Evolutionary conservation across 305 asterid genomes (phyloP).

Genomic region (Solanum chacoense): DNA sequence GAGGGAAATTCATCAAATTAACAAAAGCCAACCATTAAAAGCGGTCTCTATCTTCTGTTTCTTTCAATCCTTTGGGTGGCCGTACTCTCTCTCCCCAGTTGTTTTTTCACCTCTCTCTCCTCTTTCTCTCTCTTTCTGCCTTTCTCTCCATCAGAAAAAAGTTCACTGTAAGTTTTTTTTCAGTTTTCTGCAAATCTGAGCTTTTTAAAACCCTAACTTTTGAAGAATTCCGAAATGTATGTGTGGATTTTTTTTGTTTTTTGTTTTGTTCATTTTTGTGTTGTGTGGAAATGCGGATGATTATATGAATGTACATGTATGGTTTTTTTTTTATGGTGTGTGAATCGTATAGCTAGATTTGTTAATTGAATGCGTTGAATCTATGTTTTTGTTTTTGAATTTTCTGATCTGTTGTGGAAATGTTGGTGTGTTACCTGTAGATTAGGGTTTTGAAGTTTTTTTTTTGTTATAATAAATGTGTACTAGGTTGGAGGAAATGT

Average conservation of each 20-base stretch:
- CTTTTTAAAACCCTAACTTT: neutral
- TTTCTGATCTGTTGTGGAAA: neutral
- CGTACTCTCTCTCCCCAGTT: neutral
- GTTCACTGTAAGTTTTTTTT: neutral
- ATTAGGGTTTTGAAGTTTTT: neutral
- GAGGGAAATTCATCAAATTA: neutral
- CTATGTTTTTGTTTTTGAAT: neutral
- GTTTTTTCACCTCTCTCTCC: neutral
- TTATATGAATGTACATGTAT: neutral
- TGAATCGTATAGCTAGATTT: neutral
- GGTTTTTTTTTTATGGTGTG: neutral
- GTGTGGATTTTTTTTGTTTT: neutral
- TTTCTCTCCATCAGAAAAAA: neutral
- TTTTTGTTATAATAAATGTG: neutral
- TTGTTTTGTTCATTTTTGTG: neutral
- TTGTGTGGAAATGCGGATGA: neutral
- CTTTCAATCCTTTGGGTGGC: neutral
- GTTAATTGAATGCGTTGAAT: neutral
- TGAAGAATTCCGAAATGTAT: neutral
- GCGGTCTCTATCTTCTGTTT: neutral
- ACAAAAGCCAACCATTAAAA: constrained; percentile 2
- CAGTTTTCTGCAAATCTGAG: neutral
- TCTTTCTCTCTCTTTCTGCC: neutral
- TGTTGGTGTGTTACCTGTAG: neutral
- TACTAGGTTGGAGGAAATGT: neutral